Evolutionary conservation across 2,329 filamentous ascomycete genomes (phyloP), one percentile per base, ranked within the genome.

Genomic region (Trichoderma hamatum): DNA sequence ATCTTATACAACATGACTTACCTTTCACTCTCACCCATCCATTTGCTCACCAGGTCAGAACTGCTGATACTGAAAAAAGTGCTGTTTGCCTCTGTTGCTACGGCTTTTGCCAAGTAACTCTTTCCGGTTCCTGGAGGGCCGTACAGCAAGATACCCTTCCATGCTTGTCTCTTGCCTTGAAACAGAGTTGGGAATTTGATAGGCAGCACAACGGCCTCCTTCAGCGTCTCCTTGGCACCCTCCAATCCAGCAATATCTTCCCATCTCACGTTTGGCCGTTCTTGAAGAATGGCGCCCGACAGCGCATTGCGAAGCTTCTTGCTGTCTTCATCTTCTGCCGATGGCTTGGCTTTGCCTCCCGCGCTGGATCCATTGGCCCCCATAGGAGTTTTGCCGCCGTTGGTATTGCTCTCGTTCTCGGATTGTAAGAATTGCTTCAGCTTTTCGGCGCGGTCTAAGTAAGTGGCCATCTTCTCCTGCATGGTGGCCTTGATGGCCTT

Each of bases 21-120:
- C 93, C 94, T 89, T 88, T 99, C 96, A 85, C 92, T 96, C 82
- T 99, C 96, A 83, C 96, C 96, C 96, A 99, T 99, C 96, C 96
- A 99, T 79, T 99, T 99, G 80, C 93, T 97, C 71, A 99, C 96
- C 80, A 99, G 81, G 79, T 99, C 96, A 78, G 93, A 97, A 85
- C 93, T 97, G 82, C 93, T 97, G 73, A 99, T 95, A 77, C 94
- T 97, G 86, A 99, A 99, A 79, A 99, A 99, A 3, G 96, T 98
- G 81, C 94, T 97, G 81, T 99, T 98, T 70, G 96, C 96, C 82
- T 99, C 96, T 21, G 96, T 99, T 65, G 96, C 96, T 62, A 99
- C 95, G 2, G 96, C 96, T 81, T 98, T 99, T 71, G 96, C 96
- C 66, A 99, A 84, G 80, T 97, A 97, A 84, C 92, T 96, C 85